Percentiles rank a stretch among this genome's conserved stretches.
These are phyloP conservation scores for Eudorina sp. DNA, from an alignment of 139 green algal species.

Conservation along the genomic window DNA sequence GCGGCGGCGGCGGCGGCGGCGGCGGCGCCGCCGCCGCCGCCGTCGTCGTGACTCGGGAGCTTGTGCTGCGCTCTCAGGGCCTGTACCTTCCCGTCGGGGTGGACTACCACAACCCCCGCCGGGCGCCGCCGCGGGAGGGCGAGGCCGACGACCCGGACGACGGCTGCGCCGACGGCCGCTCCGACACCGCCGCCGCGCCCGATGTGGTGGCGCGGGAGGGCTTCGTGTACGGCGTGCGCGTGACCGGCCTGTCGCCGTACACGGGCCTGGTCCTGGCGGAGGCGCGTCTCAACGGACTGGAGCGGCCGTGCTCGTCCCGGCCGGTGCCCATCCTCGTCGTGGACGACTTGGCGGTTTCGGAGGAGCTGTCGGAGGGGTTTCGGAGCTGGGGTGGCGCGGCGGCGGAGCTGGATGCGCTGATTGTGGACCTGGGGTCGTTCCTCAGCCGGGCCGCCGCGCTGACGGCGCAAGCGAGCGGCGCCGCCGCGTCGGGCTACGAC, in stretches of 20 bases:
- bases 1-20: neutral
- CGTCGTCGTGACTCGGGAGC: neutral
- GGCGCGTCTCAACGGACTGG: neutral
- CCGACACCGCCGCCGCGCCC: neutral
- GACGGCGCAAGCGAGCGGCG: neutral
- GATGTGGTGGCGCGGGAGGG: neutral
- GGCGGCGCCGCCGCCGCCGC: no score
- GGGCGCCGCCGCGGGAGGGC: no score
- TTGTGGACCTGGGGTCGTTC: neutral
- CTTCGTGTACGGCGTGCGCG: neutral
- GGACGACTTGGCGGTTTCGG: neutral
- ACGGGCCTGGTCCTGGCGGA: neutral
- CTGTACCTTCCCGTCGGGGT: neutral
- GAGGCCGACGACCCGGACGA: neutral
- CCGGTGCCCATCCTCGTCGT: neutral
- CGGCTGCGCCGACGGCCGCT: neutral
- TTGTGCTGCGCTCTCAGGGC: constrained; percentile 10
- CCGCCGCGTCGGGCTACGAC: no score
- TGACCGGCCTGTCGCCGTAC: neutral
- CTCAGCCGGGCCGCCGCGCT: neutral
- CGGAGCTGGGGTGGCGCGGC: neutral
- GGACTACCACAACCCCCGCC: neutral
- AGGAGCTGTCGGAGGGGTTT: neutral
- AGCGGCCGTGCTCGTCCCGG: neutral
- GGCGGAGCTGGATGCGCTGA: neutral